phyloP scores from a whole-genome alignment of 805 yeast species.

The Candida easanensis region DNA sequence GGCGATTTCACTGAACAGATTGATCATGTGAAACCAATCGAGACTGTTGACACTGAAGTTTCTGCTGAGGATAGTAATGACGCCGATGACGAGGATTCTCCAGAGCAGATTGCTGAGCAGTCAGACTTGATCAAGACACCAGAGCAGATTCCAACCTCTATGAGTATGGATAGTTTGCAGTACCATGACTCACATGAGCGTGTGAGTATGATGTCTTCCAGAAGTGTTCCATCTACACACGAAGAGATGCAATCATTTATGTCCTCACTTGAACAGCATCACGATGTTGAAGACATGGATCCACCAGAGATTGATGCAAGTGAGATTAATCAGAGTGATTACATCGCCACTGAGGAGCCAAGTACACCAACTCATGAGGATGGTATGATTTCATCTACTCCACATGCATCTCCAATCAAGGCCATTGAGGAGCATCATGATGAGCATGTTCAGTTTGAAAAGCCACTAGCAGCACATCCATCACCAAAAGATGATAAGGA shows the following conservation, averaged over 20 bases:
- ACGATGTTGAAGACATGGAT: constrained; percentile 10
- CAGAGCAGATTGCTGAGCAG: background rate
- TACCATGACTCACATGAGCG: constrained; percentile 6
- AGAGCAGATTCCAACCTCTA: background rate
- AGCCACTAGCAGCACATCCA: background rate
- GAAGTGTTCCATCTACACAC: constrained; percentile 3
- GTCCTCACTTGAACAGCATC: constrained; percentile 25
- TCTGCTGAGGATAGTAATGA: background rate
- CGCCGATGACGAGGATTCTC: background rate
- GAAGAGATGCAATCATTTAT: constrained; percentile 30
- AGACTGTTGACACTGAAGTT: background rate
- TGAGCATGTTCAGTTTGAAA: background rate
- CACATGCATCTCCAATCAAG: constrained; percentile 28
- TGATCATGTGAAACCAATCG: background rate
- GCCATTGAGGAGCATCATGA: constrained; percentile 17
- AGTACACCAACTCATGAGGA: constrained; percentile 25
- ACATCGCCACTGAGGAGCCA: constrained; percentile 18
- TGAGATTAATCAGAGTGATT: constrained; percentile 12
- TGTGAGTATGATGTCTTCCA: background rate
- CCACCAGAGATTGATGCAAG: constrained; percentile 10
- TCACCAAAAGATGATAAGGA: constrained; percentile 3
- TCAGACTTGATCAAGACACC: background rate
- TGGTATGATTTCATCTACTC: constrained; percentile 26
- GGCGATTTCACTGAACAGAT: too few relatives aligned
- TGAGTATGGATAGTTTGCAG: constrained; percentile 1